Evolutionary conservation across 1,284 basidiomycete species (phyloP).

Genomic region (Albatrellus sp.): DNA sequence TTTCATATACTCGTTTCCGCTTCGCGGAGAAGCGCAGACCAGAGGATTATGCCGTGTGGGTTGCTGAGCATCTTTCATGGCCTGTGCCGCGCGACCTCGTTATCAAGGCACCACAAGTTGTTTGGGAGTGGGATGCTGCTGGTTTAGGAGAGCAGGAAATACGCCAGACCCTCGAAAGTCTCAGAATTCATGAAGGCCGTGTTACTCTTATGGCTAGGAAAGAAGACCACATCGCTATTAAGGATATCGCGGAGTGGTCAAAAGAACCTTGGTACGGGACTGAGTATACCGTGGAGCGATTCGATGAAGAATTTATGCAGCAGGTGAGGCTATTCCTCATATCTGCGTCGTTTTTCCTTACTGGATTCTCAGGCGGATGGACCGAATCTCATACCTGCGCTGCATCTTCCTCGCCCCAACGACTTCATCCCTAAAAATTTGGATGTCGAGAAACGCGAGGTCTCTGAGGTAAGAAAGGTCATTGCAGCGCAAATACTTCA

Average conservation of each 20-base stretch:
- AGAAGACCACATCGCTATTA: conserved; percentile 47
- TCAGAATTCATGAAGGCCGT: conserved; percentile 56
- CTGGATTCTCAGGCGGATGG: conserved; percentile 36
- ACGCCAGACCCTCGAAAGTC: conserved; percentile 45
- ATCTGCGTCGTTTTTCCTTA: conserved; percentile 4
- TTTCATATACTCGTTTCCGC: conserved; percentile 73
- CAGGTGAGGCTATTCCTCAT: conserved; percentile 30
- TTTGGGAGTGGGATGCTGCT: conserved; percentile 66
- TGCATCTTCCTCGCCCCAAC: conserved; percentile 79
- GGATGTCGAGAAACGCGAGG: conserved; percentile 64
- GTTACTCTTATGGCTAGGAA: conserved; percentile 69
- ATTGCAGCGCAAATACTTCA: no score
- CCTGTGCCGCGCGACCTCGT: conserved; percentile 75
- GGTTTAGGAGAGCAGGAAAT: conserved; percentile 56
- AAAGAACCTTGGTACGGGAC: conserved; percentile 84
- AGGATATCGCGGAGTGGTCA: conserved; percentile 41
- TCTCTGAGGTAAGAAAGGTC: conserved; percentile 35
- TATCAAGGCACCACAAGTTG: conserved; percentile 63
- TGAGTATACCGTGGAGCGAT: conserved; percentile 59
- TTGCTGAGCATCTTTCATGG: conserved; percentile 70
- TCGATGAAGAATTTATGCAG: conserved; percentile 52
- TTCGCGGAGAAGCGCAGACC: conserved; percentile 83
- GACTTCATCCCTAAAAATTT: conserved; percentile 85
- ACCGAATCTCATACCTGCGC: conserved; percentile 51
- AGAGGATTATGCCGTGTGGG: conserved; percentile 70